Evolutionary conservation across 257 asterid genomes (phyloP), one percentile per base, ranked within the genome.

Genomic region (Catharanthus roseus): DNA sequence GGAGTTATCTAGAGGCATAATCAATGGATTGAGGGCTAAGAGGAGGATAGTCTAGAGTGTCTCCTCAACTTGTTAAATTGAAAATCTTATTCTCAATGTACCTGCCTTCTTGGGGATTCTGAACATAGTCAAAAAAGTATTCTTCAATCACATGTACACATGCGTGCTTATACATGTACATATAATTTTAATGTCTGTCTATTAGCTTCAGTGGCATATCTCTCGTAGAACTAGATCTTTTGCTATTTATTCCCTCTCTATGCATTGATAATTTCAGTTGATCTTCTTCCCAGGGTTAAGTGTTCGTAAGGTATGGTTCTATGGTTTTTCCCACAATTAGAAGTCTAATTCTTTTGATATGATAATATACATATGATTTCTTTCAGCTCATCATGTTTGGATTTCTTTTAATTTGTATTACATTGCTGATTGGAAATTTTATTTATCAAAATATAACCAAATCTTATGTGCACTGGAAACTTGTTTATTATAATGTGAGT

Each of bases 401-500:
- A 3, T n/a, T 28, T 64, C 16, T 61, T 51, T 51, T 39, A 11
- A 19, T 10, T 38, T 51, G 6, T 18, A 26, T 49, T 54, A 21
- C 19, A 24, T 26, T 8, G 41, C 13, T 49, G 5, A 34, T 50
- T 24, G 65, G 49, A 36, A 28, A 42, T 44, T 34, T 10, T 70
- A 19, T 10, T 36, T 28, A 64, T 39, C 6, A n/a, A 23, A 8
- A n/a, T 16, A 51, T 62, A 33, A 10, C 34, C 47, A 62, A n/a
- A 34, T 34, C 45, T 34, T 33, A 38, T 36, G 28, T 61, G 19
- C 28, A 34, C 34, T 62, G 41, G 18, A 19, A 21, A 38, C 41
- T n/a, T 38, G 34, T 39, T 18, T 54, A 33, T 55, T 56, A 41
- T 34, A 21, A 42, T 77, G 79, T 78, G 67, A 67, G 51, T 69